Evolutionary conservation across 106 monocot genomes (phyloP), one percentile per base, ranked within the genome.

Genomic region (Hemerocallis citrina): DNA sequence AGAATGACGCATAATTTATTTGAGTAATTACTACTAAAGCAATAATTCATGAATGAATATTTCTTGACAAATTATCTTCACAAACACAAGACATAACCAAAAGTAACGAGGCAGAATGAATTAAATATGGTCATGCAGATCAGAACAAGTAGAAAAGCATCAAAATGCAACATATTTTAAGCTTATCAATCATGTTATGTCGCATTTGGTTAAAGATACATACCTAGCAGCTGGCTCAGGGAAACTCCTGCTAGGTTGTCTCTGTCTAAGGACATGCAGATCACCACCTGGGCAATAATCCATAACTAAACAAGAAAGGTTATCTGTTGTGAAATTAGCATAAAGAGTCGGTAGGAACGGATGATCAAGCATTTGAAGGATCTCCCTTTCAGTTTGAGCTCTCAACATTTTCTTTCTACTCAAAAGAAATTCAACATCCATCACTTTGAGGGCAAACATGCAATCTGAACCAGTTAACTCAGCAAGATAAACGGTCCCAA

Each of bases 261-360:
- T 80, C 63, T 95, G 95, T 44, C 89, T 50, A 20, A 86, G 83
- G 29, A 90, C 89, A 74, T 95, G 95, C 11, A 95, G 65, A 69
- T 95, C 95, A 20, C 95, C 95, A 63, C 89, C 89, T 20, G 86
- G 95, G 62, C 89, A 95, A 63, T 78, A 95, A 69, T 95, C 95
- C 89, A 95, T 95, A 10, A 86, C 89, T 49, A 95, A 76, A 64
- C 86, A 95, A 16, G 95, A 83, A 10, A 94, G 85, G 40, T 89
- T 94, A 60, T 94, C 89, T 0, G 94, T 86, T 0, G 73, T 86
- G 51, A 94, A 94, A 74, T 86, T 72, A 44, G 85, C 66, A 72
- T 86, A 91, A 7, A 91, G 67, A 10, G 85, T 91, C n/a, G 91
- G 91, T 13, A 91, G 78, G 42, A 91, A 91, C 38, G 91, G 91